These are phyloP conservation scores for Barnettozyma salicaria DNA, from an alignment of 805 yeast genomes.

Conservation along the genomic window DNA sequence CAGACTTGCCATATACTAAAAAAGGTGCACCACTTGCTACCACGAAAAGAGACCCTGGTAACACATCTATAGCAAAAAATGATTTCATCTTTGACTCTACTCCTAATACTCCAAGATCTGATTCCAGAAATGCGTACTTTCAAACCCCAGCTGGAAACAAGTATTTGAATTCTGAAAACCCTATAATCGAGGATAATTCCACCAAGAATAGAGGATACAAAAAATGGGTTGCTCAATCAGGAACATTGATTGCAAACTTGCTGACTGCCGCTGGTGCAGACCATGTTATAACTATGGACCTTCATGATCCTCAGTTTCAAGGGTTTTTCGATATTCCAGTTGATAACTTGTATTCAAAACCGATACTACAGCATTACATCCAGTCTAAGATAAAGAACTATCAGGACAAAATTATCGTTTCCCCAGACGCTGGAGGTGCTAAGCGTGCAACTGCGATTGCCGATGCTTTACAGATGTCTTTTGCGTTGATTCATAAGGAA, in stretches of 20 bases:
- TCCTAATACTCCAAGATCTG: slow-evolving; percentile 35
- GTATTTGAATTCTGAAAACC: slow-evolving; percentile 27
- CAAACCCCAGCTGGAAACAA: slow-evolving; percentile 13
- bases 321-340: slow-evolving; percentile 97
- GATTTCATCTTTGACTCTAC: slow-evolving; percentile 42
- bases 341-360: slow-evolving; percentile 86
- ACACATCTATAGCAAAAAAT: slow-evolving; percentile 16
- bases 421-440: slow-evolving; percentile 99
- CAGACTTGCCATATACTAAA: slow-evolving; percentile 80
- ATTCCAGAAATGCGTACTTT: slow-evolving; percentile 2
- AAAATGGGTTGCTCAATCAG: slow-evolving; percentile 94
- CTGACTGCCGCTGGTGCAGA: slow-evolving; percentile 93
- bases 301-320: slow-evolving; percentile 97
- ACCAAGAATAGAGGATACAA: slow-evolving; percentile 61
- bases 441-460: slow-evolving; percentile 94
- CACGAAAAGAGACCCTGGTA: not conserved
- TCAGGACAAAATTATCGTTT: slow-evolving; percentile 81
- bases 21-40: slow-evolving; percentile 57
- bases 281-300: slow-evolving; percentile 94
- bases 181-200: slow-evolving; percentile 25
- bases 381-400: slow-evolving; percentile 70
- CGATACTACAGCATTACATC: slow-evolving; percentile 81
- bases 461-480: slow-evolving; percentile 78
- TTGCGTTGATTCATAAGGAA: slow-evolving; percentile 95
- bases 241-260: slow-evolving; percentile 83